These are phyloP conservation scores for Scytalidium sp. DNA, from an alignment of 2,329 filamentous ascomycete species.

Conservation along the genomic window DNA sequence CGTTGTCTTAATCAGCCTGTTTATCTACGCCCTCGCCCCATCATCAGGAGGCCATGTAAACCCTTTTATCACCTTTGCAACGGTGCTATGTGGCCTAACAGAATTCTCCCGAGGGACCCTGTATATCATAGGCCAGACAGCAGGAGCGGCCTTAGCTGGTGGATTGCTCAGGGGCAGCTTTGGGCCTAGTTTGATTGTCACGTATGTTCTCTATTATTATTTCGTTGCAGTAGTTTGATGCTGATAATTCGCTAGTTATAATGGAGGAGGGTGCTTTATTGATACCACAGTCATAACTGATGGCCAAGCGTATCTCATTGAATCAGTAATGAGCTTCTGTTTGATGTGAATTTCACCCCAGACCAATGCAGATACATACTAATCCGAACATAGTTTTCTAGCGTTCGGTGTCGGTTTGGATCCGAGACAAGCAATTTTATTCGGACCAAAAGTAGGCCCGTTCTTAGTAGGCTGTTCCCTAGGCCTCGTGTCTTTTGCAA, in stretches of 20 bases:
- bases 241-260: constrained; percentile 16
- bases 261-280: constrained; percentile 28
- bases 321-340: constrained; percentile 44
- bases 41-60: constrained; percentile 52
- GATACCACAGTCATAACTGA: constrained; percentile 20
- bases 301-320: constrained; percentile 45
- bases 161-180: constrained; percentile 34
- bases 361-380: not conserved
- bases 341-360: constrained; percentile 31
- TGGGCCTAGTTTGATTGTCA: constrained; percentile 25
- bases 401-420: constrained; percentile 53
- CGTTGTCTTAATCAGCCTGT: constrained; percentile 37
- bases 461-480: constrained; percentile 44
- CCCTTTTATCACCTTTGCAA: constrained; percentile 50
- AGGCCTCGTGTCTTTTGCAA: constrained; percentile 34
- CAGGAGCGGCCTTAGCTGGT: constrained; percentile 40
- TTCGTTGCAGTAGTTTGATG: constrained; percentile 13
- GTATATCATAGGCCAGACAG: constrained; percentile 46
- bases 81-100: constrained; percentile 47
- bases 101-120: constrained; percentile 46
- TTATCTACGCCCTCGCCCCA: constrained; percentile 46
- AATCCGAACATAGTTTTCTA: constrained; percentile 32
- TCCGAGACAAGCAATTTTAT: constrained; percentile 44
- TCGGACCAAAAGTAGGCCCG: constrained; percentile 46
- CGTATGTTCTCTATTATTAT: constrained; percentile 19